phyloP scores from a whole-genome alignment of 1,139 yeast genomes.

The Diutina pseudorugosa region DNA sequence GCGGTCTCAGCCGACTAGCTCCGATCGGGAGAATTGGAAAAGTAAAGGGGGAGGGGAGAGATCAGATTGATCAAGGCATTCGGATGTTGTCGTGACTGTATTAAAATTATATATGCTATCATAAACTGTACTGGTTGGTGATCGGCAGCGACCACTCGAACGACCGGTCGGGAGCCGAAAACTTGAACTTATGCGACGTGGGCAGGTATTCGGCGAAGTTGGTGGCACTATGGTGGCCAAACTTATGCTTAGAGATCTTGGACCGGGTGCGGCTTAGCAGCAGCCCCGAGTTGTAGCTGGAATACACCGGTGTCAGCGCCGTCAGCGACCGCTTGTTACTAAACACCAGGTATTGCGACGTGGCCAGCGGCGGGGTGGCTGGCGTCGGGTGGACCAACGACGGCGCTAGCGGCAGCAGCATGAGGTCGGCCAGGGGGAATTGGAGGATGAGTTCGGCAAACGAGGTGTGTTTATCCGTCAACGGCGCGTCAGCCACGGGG shows the following conservation, averaged over 20 bases:
- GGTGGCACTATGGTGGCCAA: neutral
- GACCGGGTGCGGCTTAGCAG: conserved; percentile 17
- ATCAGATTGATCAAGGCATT: no score
- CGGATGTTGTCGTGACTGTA: neutral
- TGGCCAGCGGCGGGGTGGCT: conserved; percentile 31
- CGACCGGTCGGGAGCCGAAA: neutral
- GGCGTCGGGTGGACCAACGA: conserved; percentile 12
- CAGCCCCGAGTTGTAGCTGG: neutral
- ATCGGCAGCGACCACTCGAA: conserved; percentile 2
- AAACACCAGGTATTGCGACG: conserved; percentile 28
- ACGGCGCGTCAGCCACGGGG: conserved; percentile 8
- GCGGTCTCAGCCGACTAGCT: neutral
- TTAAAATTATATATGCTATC: neutral
- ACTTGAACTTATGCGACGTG: neutral
- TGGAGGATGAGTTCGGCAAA: conserved; percentile 19
- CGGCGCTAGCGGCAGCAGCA: conserved; percentile 6
- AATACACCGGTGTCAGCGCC: neutral
- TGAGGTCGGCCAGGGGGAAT: conserved; percentile 11
- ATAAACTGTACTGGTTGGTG: neutral
- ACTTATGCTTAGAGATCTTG: conserved; percentile 5
- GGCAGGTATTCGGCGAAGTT: neutral
- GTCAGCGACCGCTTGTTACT: conserved; percentile 10
- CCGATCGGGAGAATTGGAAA: no score
- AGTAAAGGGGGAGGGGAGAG: no score
- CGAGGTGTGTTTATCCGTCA: conserved; percentile 12